A percentile compares a stretch with the other conserved stretches of the same genome.
phyloP scores from a whole-genome alignment of 495 filamentous ascomycete species.

The Penicillium turbatum region DNA sequence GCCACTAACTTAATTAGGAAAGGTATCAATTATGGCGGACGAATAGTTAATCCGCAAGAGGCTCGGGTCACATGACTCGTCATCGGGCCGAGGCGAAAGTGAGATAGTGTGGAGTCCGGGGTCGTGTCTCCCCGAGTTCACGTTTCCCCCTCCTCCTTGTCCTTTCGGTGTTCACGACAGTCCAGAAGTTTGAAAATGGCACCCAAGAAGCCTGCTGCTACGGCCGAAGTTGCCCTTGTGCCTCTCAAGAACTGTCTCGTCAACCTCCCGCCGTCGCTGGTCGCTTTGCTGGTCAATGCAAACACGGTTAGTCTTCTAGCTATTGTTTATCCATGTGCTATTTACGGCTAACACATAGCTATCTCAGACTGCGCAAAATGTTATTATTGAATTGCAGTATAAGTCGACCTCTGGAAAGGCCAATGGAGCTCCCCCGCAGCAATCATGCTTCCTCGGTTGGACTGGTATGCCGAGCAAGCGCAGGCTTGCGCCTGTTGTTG shows the following conservation, averaged over 20 bases:
- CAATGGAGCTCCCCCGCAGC: constrained; percentile 48
- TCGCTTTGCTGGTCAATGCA: constrained; percentile 74
- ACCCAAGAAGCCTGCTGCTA: constrained; percentile 62
- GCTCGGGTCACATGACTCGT: not conserved
- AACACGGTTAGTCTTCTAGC: constrained; percentile 66
- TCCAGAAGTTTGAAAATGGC: constrained; percentile 47
- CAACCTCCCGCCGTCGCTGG: constrained; percentile 83
- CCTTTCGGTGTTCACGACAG: constrained; percentile 8
- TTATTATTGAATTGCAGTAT: constrained; percentile 83
- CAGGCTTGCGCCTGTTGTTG: constrained; percentile 65
- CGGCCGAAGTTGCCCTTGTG: constrained; percentile 73
- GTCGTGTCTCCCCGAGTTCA: constrained; percentile 20
- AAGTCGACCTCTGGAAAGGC: constrained; percentile 40
- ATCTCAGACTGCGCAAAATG: constrained; percentile 80
- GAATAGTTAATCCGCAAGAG: constrained; percentile 30
- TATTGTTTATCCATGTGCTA: not conserved
- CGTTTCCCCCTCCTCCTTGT: constrained; percentile 9
- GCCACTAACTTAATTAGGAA: not conserved
- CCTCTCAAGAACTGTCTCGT: constrained; percentile 91
- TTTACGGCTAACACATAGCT: constrained; percentile 12
- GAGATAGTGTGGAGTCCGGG: constrained; percentile 25
- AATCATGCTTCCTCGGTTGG: constrained; percentile 85
- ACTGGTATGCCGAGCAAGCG: constrained; percentile 93
- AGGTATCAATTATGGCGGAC: constrained; percentile 26
- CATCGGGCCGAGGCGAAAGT: constrained; percentile 14